Percentiles rank a stretch among this genome's conserved stretches.
These are phyloP conservation scores for Protoeuglena noctilucae DNA, from an alignment of 139 green algal species.

Conservation along the genomic window DNA sequence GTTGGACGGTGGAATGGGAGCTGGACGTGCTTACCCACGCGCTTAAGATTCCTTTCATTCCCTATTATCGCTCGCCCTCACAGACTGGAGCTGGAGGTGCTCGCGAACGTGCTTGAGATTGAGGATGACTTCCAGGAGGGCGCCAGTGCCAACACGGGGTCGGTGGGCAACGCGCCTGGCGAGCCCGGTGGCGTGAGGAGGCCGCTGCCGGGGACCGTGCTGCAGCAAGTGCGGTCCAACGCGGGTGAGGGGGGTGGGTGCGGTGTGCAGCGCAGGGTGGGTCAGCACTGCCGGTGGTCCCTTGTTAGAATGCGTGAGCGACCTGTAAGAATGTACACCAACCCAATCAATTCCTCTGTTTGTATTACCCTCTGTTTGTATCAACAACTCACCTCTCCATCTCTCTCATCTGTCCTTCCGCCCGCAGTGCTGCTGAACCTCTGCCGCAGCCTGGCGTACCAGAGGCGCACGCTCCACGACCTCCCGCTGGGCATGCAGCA, in stretches of 20 bases:
- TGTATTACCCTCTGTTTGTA: no score
- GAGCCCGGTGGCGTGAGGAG: background rate
- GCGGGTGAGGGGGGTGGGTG: no score
- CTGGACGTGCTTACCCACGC: conserved; percentile 28
- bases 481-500: background rate
- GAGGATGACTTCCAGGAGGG: background rate
- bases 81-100: background rate
- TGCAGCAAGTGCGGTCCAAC: background rate
- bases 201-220: background rate
- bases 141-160: background rate
- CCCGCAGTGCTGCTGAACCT: background rate
- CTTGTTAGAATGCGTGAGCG: no score
- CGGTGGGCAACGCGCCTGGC: background rate
- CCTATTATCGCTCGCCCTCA: no score
- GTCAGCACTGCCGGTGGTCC: no score
- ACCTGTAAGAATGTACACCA: no score
- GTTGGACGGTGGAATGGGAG: conserved; percentile 1
- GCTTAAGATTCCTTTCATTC: no score
- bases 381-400: no score
- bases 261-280: no score
- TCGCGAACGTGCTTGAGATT: background rate
- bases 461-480: background rate
- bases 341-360: no score
- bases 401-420: no score
- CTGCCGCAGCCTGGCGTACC: background rate